Evolutionary conservation across 192 early-diverging fungal genomes (phyloP).

Genomic region (Coemansia biformis): DNA sequence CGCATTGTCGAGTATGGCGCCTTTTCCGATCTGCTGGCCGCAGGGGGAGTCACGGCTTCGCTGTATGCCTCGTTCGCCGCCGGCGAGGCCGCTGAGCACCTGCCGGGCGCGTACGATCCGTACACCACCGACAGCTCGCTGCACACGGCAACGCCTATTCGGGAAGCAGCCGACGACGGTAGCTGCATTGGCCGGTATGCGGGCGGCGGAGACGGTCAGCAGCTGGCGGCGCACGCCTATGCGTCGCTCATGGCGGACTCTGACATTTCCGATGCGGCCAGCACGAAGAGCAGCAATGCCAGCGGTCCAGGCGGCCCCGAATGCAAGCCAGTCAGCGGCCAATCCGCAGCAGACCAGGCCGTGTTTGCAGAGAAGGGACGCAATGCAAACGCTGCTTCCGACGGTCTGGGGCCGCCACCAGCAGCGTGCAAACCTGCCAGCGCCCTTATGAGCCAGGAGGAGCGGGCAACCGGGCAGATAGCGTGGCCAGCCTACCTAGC

Average conservation of each 20-base stretch:
- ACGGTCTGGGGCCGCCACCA: no score
- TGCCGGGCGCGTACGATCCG: not conserved
- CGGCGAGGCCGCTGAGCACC: slow-evolving; percentile 3
- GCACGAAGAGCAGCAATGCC: not conserved
- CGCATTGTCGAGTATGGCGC: slow-evolving; percentile 52
- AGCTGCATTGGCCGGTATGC: not conserved
- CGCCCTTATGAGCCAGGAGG: slow-evolving; percentile 73
- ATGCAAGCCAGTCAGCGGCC: not conserved
- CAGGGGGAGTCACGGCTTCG: slow-evolving; percentile 22
- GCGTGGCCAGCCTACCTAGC: slow-evolving; percentile 55
- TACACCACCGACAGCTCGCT: slow-evolving; percentile 34
- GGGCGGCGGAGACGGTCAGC: not conserved
- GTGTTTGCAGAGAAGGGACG: not conserved
- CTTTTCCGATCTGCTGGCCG: slow-evolving; percentile 51
- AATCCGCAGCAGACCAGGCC: not conserved
- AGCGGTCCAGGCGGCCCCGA: not conserved
- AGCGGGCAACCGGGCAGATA: slow-evolving; percentile 66
- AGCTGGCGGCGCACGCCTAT: not conserved
- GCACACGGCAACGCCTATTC: slow-evolving; percentile 33
- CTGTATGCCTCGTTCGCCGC: slow-evolving; percentile 43
- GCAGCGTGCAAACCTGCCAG: not conserved
- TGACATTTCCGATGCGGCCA: not conserved
- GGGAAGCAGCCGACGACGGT: not conserved
- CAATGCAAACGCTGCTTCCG: no score
- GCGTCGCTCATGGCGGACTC: not conserved